A percentile compares a stretch with the other conserved stretches of the same genome.
Conservation (phyloP, 768 basidiomycete species). For the Gloeostereum incarnatum region DNA sequence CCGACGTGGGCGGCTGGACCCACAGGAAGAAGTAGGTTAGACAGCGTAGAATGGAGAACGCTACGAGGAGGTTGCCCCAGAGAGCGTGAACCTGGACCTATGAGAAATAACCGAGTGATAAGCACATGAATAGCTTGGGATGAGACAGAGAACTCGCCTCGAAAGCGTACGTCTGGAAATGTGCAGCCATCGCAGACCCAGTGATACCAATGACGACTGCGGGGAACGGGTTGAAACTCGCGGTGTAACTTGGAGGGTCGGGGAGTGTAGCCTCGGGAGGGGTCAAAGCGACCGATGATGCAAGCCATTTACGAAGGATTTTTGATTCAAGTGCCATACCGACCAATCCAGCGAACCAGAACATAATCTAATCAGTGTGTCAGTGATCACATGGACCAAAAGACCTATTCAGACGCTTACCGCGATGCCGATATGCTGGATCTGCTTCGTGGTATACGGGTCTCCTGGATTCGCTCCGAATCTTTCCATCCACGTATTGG, state of each 20-base stretch:
- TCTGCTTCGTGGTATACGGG: slow-evolving; percentile 83
- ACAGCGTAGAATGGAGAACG: slow-evolving; percentile 70
- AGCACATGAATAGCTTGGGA: background rate
- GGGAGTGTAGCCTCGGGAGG: slow-evolving; percentile 30
- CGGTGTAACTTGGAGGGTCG: slow-evolving; percentile 67
- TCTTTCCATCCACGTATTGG: slow-evolving; percentile 97
- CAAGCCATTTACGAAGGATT: slow-evolving; percentile 63
- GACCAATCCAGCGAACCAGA: slow-evolving; percentile 86
- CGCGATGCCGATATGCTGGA: slow-evolving; percentile 93
- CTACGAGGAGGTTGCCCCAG: slow-evolving; percentile 85
- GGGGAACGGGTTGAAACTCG: slow-evolving; percentile 87
- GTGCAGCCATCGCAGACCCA: slow-evolving; percentile 89
- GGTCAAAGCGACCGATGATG: slow-evolving; percentile 33
- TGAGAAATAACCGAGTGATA: no score
- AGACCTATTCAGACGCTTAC: slow-evolving; percentile 26
- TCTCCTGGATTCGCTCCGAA: slow-evolving; percentile 76
- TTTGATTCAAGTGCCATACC: slow-evolving; percentile 88
- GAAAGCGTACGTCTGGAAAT: slow-evolving; percentile 86
- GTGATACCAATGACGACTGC: slow-evolving; percentile 92
- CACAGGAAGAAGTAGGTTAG: slow-evolving; percentile 94
- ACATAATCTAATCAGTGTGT: slow-evolving; percentile 59
- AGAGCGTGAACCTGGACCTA: slow-evolving; percentile 86
- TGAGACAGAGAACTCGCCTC: slow-evolving; percentile 32
- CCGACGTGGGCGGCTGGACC: slow-evolving; percentile 73
- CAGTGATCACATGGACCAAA: slow-evolving; percentile 2